phyloP scores from a whole-genome alignment of 257 asterid species.

The Knoxia roxburghii region DNA sequence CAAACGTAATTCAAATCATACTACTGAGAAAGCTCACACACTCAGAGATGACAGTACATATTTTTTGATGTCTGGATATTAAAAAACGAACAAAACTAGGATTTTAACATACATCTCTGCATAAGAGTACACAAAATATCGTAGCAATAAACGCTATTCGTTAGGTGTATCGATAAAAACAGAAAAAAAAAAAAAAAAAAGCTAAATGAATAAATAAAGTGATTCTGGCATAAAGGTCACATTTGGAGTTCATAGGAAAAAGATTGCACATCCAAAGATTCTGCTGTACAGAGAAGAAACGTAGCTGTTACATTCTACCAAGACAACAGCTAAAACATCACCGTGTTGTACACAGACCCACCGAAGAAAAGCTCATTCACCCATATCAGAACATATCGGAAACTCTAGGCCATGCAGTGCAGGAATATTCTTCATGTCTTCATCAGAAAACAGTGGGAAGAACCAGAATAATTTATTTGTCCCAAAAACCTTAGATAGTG shows the following conservation, averaged over 20 bases:
- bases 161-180: background rate
- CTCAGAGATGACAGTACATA: no score
- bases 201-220: background rate
- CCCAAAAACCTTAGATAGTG: constrained; percentile 56
- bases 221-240: background rate
- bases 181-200: background rate
- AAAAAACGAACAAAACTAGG: background rate
- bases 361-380: constrained; percentile 25
- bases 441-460: constrained; percentile 60
- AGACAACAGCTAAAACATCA: background rate
- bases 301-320: background rate
- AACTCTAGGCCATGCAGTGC: constrained; percentile 68
- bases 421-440: constrained; percentile 61
- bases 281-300: background rate
- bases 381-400: constrained; percentile 46
- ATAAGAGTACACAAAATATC: background rate
- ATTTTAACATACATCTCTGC: background rate
- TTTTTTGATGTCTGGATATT: no score
- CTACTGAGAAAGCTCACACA: no score
- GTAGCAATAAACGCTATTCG: background rate
- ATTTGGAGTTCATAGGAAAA: background rate
- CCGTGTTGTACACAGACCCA: background rate
- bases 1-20: no score
- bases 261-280: background rate
- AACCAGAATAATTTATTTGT: constrained; percentile 55